Conservation (phyloP, 345 rosid species). For the Eucalyptus dawsonii region DNA sequence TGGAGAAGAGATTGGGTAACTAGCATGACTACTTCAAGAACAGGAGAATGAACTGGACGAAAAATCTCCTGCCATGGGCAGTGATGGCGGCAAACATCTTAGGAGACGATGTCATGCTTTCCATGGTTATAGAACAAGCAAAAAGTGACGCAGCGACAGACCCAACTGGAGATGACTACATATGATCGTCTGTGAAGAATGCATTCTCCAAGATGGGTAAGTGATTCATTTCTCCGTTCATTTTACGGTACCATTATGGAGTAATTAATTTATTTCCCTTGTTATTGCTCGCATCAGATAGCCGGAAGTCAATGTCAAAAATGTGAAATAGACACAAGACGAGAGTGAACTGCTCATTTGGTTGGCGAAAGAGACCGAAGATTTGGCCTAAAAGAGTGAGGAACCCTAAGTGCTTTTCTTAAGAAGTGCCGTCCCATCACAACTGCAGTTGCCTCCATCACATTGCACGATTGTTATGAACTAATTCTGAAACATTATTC, state of each 20-base stretch:
- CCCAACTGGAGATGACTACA: too few species aligned
- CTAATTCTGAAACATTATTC: conserved; percentile 54
- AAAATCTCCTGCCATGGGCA: conserved; percentile 63
- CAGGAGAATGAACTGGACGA: conserved; percentile 36
- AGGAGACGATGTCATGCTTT: conserved; percentile 44
- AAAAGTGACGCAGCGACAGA: too few species aligned
- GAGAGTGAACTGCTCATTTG: conserved; percentile 39
- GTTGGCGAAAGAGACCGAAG: conserved; percentile 66
- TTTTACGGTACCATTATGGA: neutral
- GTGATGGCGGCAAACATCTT: conserved; percentile 47
- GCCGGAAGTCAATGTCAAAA: conserved; percentile 35
- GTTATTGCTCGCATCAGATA: conserved; percentile 9
- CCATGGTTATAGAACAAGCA: too few species aligned
- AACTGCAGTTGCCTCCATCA: conserved; percentile 58
- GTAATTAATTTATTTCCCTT: neutral
- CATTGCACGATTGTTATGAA: conserved; percentile 62
- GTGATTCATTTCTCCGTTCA: neutral
- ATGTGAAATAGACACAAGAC: conserved; percentile 31
- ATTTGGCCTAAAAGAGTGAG: conserved; percentile 55
- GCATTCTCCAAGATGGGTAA: too few species aligned
- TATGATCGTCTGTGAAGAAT: too few species aligned
- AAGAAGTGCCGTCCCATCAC: conserved; percentile 61
- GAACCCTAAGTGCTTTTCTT: conserved; percentile 52
- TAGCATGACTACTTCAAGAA: conserved; percentile 69
- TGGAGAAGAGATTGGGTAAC: conserved; percentile 52